Evolutionary conservation across 148 eudicot genomes (phyloP), one percentile per base, ranked within the genome.

Genomic region (Talinum fruticosum): DNA sequence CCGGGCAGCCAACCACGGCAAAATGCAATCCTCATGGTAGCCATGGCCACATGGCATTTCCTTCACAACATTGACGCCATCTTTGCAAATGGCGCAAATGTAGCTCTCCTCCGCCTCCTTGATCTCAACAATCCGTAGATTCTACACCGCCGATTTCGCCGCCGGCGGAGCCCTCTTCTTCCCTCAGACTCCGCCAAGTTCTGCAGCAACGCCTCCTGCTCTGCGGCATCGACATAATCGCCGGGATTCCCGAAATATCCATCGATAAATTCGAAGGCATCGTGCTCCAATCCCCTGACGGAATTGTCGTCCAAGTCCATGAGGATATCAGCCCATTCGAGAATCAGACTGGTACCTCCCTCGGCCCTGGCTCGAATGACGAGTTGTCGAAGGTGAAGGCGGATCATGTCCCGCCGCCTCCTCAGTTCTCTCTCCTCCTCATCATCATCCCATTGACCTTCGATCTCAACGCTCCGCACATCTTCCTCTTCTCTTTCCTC

Each of bases 241-340:
- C 89, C 94, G 0, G 97, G 99, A 72, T 92, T 85, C 0, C 92
- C 98, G 2, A 88, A 76, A 35, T 86, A 93, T 0, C 85, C 83
- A 75, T 93, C 90, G 0, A 66, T 76, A 53, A 74, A 69, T 36
- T 90, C 92, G 5, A 90, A n/a, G n/a, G n/a, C n/a, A 78, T 4
- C 92, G 86, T 13, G 92, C 81, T 65, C 90, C 90, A 32, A 90
- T 84, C 3, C n/a, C n/a, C n/a, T n/a, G n/a, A n/a, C n/a, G n/a
- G 98, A 88, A 33, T 90, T 88, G 80, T 90, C 97, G 45, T 94
- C 98, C 8, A 94, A 87, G 23, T 93, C 97, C 92, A 92, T 92
- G 36, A 92, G 35, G 8, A 92, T 89, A 70, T 92, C 97, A 0
- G 96, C 98, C 98, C 98, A 94, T 66, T 92, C 96, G 0, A 90